These are phyloP conservation scores for Phaeosphaeria sp. DNA, from an alignment of 2,329 filamentous ascomycete species.

Conservation along the genomic window DNA sequence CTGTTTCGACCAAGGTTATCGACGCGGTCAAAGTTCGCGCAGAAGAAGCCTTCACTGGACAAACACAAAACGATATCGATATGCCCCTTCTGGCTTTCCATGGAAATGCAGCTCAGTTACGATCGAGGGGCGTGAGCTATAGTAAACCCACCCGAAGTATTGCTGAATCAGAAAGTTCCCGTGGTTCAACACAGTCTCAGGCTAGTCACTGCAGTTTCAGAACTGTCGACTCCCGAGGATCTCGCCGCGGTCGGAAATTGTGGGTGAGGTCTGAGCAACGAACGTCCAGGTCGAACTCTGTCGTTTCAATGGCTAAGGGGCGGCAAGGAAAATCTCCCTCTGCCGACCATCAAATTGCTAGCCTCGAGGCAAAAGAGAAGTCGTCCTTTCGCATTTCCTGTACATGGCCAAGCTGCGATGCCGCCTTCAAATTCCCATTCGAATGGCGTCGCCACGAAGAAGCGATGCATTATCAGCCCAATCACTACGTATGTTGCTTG, in stretches of 20 bases:
- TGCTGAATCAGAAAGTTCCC: neutral
- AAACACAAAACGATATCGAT: no score
- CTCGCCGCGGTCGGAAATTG: neutral
- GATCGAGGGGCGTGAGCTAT: no score
- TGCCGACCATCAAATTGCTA: no score
- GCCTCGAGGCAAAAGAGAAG: no score
- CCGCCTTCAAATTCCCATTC: neutral
- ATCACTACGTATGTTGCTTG: constrained; percentile 4
- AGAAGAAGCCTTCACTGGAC: no score
- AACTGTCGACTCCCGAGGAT: neutral
- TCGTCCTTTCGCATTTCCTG: neutral
- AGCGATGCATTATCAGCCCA: constrained; percentile 1
- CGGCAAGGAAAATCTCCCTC: no score
- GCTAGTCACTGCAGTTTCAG: neutral
- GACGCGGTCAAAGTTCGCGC: neutral
- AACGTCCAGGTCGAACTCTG: no score
- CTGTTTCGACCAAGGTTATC: neutral
- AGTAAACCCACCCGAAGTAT: no score
- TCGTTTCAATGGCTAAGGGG: no score
- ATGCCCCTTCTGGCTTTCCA: no score
- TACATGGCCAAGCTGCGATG: neutral
- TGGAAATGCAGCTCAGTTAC: no score
- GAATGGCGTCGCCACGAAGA: constrained; percentile 5
- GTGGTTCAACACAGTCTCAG: neutral
- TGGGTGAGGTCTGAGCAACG: neutral